Evolutionary conservation across 345 rosid genomes (phyloP), one percentile per base, ranked within the genome.

Genomic region (Adansonia digitata): DNA sequence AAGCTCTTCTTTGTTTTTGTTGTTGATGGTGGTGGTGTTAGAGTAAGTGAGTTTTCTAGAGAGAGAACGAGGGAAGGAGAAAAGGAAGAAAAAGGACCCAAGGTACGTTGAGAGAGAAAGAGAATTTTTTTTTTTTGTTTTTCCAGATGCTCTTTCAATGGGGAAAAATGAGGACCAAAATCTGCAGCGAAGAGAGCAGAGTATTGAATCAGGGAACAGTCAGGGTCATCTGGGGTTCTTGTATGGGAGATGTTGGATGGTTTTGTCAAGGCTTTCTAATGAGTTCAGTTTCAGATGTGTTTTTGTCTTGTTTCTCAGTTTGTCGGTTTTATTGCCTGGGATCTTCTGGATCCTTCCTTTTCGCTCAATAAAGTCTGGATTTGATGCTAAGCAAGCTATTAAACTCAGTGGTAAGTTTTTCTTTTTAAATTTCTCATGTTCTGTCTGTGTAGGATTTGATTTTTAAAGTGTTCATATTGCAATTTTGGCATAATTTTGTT

Each of bases 331-430:
- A 45, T 63, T 91, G 39, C 82, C 90, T 56, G 88, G 83, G 35
- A 63, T 89, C 83, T 94, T 91, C 83, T 88, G 88, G 92, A 52
- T 94, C 56, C 69, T 88, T 20, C 93, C 92, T 61, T 55, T 46
- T 48, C 87, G 27, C 59, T 15, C 78, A 0, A 17, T 26, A 14
- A 61, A 53, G 40, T 79, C 72, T 71, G 78, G 82, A 4, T 85
- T 79, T 77, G 87, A 92, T 12, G 90, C 91, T 0, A 59, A 77
- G n/a, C 85, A 62, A 15, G 74, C 73, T 37, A 72, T 86, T 72
- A 85, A 92, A 83, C 85, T 66, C 77, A 84, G 79, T 69, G 94
- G 97, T 94, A 71, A 24, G 71, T 26, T 71, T 26, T 34, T 0
- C 13, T 27, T 31, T 6, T 29, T 34, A 5, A 2, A 20, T 7